These are phyloP conservation scores for Phyllosticta citrichinensis DNA, from an alignment of 2,329 filamentous ascomycete species.

Conservation along the genomic window DNA sequence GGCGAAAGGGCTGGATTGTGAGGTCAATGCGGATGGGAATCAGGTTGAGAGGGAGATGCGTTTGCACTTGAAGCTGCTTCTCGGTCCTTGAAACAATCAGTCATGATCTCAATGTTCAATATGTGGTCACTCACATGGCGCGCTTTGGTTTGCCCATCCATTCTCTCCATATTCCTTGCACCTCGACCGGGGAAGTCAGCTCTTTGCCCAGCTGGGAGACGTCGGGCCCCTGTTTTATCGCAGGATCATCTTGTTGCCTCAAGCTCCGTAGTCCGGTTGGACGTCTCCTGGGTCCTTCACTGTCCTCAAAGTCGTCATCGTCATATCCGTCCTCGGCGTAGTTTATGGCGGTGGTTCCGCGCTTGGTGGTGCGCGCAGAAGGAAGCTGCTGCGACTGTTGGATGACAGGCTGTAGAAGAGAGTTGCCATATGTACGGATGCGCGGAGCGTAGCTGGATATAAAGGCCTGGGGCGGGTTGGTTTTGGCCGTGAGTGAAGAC, in stretches of 20 bases:
- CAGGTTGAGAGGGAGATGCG: constrained; percentile 74
- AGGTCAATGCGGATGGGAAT: constrained; percentile 96
- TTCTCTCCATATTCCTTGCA: constrained; percentile 87
- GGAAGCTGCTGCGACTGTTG: constrained; percentile 58
- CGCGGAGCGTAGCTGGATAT: constrained; percentile 87
- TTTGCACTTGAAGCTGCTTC: constrained; percentile 53
- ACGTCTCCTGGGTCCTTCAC: constrained; percentile 55
- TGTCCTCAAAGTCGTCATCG: constrained; percentile 65
- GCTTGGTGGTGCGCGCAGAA: constrained; percentile 81
- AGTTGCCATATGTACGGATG: constrained; percentile 82
- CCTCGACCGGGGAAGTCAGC: constrained; percentile 62
- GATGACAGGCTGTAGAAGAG: constrained; percentile 75
- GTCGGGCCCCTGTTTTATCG: constrained; percentile 52
- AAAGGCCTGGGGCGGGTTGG: constrained; percentile 67
- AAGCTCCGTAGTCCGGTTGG: constrained; percentile 76
- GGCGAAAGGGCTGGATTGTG: constrained; percentile 71
- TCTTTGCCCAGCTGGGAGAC: constrained; percentile 78
- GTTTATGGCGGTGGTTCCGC: constrained; percentile 92
- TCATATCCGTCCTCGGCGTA: constrained; percentile 96
- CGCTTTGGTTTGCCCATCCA: constrained; percentile 74
- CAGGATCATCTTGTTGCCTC: constrained; percentile 54
- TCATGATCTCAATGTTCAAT: background rate
- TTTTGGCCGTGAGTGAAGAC: constrained; percentile 30
- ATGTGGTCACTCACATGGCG: constrained; percentile 31
- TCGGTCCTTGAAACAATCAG: constrained; percentile 36